phyloP scores from a whole-genome alignment of 257 asterid genomes.

The Solanum chilense region DNA sequence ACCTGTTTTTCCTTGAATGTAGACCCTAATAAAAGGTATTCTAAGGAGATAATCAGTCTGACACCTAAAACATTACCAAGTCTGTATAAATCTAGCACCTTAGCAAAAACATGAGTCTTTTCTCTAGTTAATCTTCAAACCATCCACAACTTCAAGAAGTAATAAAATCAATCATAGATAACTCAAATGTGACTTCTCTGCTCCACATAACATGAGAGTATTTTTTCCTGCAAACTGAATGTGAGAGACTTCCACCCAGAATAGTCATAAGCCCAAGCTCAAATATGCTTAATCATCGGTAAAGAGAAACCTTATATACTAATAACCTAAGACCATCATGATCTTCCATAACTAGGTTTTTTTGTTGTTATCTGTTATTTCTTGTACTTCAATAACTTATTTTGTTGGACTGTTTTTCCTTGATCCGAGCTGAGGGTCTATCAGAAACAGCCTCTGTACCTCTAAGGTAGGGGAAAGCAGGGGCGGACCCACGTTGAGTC shows the following conservation, averaged over 20 bases:
- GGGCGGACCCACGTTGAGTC: no score
- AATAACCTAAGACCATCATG: background rate
- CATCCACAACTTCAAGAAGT: background rate
- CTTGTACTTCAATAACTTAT: background rate
- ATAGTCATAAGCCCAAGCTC: background rate
- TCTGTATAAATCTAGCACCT: background rate
- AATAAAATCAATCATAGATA: background rate
- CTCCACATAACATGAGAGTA: background rate
- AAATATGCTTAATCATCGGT: background rate
- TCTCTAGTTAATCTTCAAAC: background rate
- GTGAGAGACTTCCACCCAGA: background rate
- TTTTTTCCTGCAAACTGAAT: background rate
- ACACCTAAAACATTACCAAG: background rate
- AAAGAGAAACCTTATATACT: background rate
- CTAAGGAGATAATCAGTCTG: background rate
- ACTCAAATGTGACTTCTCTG: background rate
- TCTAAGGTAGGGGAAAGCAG: background rate
- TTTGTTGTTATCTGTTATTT: background rate
- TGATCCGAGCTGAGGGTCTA: background rate
- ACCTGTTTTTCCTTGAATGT: background rate
- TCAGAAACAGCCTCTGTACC: background rate
- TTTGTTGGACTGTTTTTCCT: background rate
- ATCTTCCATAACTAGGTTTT: background rate
- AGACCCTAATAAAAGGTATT: background rate
- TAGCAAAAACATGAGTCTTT: background rate